phyloP scores from a whole-genome alignment of 805 yeast species.

The Sungouiozyma ichnusensis region DNA sequence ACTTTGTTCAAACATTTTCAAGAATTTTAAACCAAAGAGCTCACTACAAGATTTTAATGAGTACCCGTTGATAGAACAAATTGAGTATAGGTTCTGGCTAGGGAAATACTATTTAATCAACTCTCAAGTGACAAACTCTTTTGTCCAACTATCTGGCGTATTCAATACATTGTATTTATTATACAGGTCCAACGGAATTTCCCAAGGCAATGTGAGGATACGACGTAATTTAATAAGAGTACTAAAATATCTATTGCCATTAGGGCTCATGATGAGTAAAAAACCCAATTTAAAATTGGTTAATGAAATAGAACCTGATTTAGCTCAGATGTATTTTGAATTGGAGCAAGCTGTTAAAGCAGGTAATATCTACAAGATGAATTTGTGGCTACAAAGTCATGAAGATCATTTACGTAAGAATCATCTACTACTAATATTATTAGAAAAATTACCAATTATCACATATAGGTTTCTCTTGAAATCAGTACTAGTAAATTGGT shows the following conservation, averaged over 20 bases:
- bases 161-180: constrained; percentile 25
- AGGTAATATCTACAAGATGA: constrained; percentile 35
- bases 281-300: constrained; percentile 32
- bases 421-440: constrained; percentile 29
- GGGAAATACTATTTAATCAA: constrained; percentile 48
- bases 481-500: constrained; percentile 11
- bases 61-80: constrained; percentile 38
- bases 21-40: constrained; percentile 45
- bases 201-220: constrained; percentile 3
- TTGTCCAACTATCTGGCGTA: constrained; percentile 47
- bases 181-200: constrained; percentile 2
- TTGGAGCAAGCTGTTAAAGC: constrained; percentile 30
- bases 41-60: constrained; percentile 36
- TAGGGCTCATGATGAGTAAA: constrained; percentile 45
- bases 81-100: constrained; percentile 45
- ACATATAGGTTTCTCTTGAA: constrained; percentile 32
- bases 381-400: constrained; percentile 24
- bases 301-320: constrained; percentile 14
- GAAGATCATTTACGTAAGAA: constrained; percentile 25
- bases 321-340: constrained; percentile 30
- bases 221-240: constrained; percentile 27
- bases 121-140: constrained; percentile 41
- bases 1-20: constrained; percentile 28
- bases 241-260: constrained; percentile 41
- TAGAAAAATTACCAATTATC: constrained; percentile 35